Conservation (phyloP, 2,329 filamentous ascomycete species). For the Aureobasidium mangrovei region DNA sequence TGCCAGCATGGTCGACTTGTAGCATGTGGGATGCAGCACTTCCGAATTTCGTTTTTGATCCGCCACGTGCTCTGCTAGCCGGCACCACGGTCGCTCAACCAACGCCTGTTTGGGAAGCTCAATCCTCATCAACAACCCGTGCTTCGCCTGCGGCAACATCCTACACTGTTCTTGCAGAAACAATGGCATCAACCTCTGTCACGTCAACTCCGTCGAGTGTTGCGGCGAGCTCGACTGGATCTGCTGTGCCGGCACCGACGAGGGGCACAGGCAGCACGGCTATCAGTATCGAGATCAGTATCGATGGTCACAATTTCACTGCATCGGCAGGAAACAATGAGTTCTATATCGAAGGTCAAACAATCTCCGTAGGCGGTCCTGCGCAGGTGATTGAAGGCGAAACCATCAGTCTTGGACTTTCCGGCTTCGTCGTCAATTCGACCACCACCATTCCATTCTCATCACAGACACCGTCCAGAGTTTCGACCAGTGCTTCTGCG, state of each 20-base stretch:
- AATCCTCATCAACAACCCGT: background rate
- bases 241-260: background rate
- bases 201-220: background rate
- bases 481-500: background rate
- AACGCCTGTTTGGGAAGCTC: background rate
- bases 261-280: constrained; percentile 3
- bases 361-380: constrained; percentile 1
- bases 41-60: constrained; percentile 19
- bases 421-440: constrained; percentile 7
- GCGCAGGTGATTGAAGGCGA: constrained; percentile 6
- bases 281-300: background rate
- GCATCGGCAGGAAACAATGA: constrained; percentile 4
- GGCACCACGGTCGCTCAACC: constrained; percentile 1
- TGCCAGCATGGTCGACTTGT: constrained; percentile 17
- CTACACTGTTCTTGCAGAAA: constrained; percentile 5
- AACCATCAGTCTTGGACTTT: constrained; percentile 5
- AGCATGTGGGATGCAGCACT: constrained; percentile 16
- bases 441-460: constrained; percentile 6
- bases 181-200: background rate
- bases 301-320: constrained; percentile 2
- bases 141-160: constrained; percentile 9
- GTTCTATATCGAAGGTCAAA: constrained; percentile 6
- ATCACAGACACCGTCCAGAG: background rate
- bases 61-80: constrained; percentile 18
- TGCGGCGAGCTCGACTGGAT: background rate